These are phyloP conservation scores for Saksenaea oblongispora DNA, from an alignment of 371 early-diverging fungal species.

Conservation along the genomic window DNA sequence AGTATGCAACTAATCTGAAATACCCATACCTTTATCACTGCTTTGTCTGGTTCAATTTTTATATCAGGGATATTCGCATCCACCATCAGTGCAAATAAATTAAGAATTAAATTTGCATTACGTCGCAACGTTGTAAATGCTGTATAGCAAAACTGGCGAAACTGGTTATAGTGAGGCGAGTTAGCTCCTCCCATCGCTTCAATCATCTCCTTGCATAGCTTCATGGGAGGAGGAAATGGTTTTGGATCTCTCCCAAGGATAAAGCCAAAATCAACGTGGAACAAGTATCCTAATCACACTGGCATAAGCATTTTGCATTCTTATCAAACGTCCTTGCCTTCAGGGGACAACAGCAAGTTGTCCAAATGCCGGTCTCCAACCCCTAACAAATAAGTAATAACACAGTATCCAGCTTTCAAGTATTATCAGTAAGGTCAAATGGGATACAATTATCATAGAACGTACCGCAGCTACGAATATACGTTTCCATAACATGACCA, in stretches of 20 bases:
- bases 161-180: conserved; percentile 80
- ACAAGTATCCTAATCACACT: conserved; percentile 69
- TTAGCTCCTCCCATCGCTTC: conserved; percentile 96
- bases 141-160: conserved; percentile 89
- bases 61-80: conserved; percentile 95
- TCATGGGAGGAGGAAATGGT: conserved; percentile 99
- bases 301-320: neutral
- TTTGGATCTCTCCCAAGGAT: conserved; percentile 98
- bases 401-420: conserved; percentile 92
- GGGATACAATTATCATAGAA: neutral
- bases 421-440: neutral
- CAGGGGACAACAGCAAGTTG: conserved; percentile 88
- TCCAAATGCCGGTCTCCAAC: conserved; percentile 99
- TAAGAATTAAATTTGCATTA: conserved; percentile 91
- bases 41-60: conserved; percentile 95
- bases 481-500: conserved; percentile 90
- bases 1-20: neutral
- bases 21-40: conserved; percentile 80
- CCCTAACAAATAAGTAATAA: conserved; percentile 96
- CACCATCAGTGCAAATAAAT: conserved; percentile 94
- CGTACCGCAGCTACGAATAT: conserved; percentile 91
- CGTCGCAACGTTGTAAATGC: conserved; percentile 93
- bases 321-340: conserved; percentile 50
- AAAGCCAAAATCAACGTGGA: conserved; percentile 99
- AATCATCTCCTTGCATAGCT: conserved; percentile 98